Evolutionary conservation across 179 eudicot genomes (phyloP).

Genomic region (Sideroxylon spinosum): DNA sequence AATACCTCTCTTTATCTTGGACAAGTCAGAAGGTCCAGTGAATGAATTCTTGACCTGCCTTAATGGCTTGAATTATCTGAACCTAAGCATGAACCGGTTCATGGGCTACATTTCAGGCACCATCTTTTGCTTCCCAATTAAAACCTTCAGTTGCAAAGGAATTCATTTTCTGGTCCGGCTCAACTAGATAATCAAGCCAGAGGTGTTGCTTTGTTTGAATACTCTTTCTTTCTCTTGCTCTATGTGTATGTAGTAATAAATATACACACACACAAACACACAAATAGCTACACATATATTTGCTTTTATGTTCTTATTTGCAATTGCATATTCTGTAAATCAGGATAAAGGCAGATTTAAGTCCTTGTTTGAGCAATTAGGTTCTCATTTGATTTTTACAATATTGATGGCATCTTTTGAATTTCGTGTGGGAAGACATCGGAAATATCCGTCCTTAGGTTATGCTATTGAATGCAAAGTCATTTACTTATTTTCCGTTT

Average conservation of each 20-base stretch:
- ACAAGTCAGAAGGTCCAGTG: slow-evolving; percentile 62
- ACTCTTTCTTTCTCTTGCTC: slow-evolving; percentile 5
- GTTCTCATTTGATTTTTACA: neutral
- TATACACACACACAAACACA: neutral
- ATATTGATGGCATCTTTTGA: neutral
- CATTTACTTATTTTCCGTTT: too few relatives aligned
- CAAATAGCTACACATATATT: neutral
- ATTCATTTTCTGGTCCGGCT: slow-evolving; percentile 58
- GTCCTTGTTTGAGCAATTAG: neutral
- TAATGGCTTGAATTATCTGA: slow-evolving; percentile 54
- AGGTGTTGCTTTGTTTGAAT: slow-evolving; percentile 47
- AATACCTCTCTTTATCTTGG: slow-evolving; percentile 64
- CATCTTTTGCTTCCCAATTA: slow-evolving; percentile 54
- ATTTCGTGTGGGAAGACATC: too few relatives aligned
- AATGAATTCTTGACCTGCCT: slow-evolving; percentile 32
- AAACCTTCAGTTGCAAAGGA: slow-evolving; percentile 63
- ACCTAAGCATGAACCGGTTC: slow-evolving; percentile 68
- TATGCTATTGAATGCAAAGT: too few relatives aligned
- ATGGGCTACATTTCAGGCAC: slow-evolving; percentile 52
- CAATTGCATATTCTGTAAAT: neutral
- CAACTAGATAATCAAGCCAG: slow-evolving; percentile 42
- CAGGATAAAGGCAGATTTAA: neutral
- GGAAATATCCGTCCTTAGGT: too few relatives aligned
- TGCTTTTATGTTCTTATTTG: neutral
- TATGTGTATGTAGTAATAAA: neutral